Evolutionary conservation across 768 basidiomycete species (phyloP).

Genomic region (Suillus decipiens): DNA sequence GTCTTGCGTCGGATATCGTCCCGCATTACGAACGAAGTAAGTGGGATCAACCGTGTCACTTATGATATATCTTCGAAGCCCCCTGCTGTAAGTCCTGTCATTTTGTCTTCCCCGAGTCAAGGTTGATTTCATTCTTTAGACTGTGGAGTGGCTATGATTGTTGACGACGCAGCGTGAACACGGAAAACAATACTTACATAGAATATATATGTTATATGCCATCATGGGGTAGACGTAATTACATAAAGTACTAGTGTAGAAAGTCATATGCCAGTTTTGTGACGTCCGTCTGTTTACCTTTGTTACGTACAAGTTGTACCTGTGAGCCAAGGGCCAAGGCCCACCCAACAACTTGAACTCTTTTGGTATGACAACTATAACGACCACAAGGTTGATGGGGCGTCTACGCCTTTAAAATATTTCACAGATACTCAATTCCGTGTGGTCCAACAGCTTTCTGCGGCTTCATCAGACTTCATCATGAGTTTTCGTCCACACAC

Average conservation of each 20-base stretch:
- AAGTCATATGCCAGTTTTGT: too few species aligned
- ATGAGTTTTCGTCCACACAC: slow-evolving; percentile 17
- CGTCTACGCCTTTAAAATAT: not conserved
- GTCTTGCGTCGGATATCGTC: slow-evolving; percentile 91
- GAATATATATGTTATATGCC: too few species aligned
- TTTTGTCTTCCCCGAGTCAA: not conserved
- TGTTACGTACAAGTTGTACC: too few species aligned
- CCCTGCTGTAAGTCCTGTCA: slow-evolving; percentile 66
- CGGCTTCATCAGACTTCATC: not conserved
- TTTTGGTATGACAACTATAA: not conserved
- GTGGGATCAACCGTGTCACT: slow-evolving; percentile 94
- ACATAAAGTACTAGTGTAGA: too few species aligned
- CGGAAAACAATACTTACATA: not conserved
- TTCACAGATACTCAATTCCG: too few species aligned
- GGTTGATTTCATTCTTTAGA: slow-evolving; percentile 24
- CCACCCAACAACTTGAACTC: too few species aligned
- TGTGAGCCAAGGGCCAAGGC: too few species aligned
- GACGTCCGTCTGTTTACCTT: too few species aligned
- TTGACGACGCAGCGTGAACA: not conserved
- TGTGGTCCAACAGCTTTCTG: not conserved
- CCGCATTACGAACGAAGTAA: slow-evolving; percentile 96
- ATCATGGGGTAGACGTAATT: too few species aligned
- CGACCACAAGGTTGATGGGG: not conserved
- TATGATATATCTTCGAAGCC: slow-evolving; percentile 98
- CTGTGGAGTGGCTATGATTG: slow-evolving; percentile 47